A percentile compares a stretch with the other conserved stretches of the same genome.
Evolutionary conservation across 306 rosid species (phyloP).

Genomic region (Vigna trinervia): DNA sequence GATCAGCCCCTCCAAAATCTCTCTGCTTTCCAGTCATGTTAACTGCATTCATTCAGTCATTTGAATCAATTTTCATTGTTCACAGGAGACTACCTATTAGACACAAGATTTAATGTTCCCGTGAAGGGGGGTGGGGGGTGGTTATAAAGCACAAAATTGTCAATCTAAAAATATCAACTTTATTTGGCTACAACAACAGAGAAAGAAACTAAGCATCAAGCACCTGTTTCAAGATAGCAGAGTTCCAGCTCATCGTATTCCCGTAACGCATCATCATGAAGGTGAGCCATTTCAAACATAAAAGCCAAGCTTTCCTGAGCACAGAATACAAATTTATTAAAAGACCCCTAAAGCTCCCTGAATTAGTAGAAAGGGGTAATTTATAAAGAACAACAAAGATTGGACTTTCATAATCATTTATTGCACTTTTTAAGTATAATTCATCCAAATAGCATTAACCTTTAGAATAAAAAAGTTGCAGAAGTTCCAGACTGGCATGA

Average conservation of each 20-base stretch:
- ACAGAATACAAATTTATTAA: constrained; percentile 41
- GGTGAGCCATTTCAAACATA: constrained; percentile 97
- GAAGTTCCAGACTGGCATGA: constrained; percentile 99
- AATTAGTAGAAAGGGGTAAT: constrained; percentile 31
- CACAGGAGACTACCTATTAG: constrained; percentile 34
- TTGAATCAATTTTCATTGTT: constrained; percentile 40
- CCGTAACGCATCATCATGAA: constrained; percentile 94
- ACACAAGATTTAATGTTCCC: constrained; percentile 31
- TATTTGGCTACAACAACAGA: constrained; percentile 45
- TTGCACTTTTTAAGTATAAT: constrained; percentile 40
- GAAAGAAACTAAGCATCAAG: constrained; percentile 41
- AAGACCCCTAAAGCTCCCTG: constrained; percentile 43
- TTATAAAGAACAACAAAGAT: constrained; percentile 15
- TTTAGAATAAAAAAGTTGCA: constrained; percentile 95
- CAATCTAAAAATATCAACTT: constrained; percentile 21
- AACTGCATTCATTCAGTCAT: constrained; percentile 59
- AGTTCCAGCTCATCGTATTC: constrained; percentile 96
- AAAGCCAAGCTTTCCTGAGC: constrained; percentile 98
- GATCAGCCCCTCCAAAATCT: constrained; percentile 89
- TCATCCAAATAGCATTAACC: constrained; percentile 64
- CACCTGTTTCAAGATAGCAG: constrained; percentile 97
- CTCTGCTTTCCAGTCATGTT: constrained; percentile 74
- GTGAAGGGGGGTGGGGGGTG: background rate
- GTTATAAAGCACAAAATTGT: constrained; percentile 19
- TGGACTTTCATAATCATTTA: constrained; percentile 43